Conservation (phyloP, 352 stramenopile genomes). For the Globisporangium mamillatum region DNA sequence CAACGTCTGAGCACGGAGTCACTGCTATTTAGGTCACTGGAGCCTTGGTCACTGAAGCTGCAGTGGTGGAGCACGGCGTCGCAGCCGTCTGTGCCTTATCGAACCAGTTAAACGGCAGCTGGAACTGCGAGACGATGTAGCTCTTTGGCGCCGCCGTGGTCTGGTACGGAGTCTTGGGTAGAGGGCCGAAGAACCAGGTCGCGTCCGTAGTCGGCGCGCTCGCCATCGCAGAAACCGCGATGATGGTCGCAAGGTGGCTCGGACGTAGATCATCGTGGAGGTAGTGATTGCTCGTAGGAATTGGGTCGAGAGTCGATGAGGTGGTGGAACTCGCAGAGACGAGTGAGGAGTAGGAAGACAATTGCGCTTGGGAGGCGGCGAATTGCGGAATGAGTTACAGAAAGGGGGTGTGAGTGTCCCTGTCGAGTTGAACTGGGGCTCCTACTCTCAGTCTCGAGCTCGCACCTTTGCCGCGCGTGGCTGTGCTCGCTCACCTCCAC, state of each 20-base stretch:
- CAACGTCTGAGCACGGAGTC: background rate
- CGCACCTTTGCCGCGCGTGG: too few species aligned
- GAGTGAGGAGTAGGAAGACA: background rate
- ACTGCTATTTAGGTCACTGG: background rate
- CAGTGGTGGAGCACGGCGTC: background rate
- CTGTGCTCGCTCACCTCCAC: background rate
- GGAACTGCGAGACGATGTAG: background rate
- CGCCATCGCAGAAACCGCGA: background rate
- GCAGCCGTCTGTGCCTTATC: background rate
- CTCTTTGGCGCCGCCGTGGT: background rate
- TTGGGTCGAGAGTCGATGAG: background rate
- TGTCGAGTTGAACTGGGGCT: too few species aligned
- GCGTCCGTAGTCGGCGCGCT: conserved; percentile 1
- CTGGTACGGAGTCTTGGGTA: background rate
- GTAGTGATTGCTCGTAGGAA: background rate
- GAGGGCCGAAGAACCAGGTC: background rate
- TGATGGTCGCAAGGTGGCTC: background rate
- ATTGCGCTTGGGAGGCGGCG: background rate
- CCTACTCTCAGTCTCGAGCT: too few species aligned
- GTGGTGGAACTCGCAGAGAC: background rate
- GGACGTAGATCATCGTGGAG: conserved; percentile 7
- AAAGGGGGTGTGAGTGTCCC: too few species aligned
- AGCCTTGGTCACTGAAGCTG: background rate
- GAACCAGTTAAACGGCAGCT: background rate
- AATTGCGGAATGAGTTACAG: conserved; percentile 3